Base-by-base conservation (phyloP, 805 yeast genomes). In the Metschnikowia peoriensis region DNA sequence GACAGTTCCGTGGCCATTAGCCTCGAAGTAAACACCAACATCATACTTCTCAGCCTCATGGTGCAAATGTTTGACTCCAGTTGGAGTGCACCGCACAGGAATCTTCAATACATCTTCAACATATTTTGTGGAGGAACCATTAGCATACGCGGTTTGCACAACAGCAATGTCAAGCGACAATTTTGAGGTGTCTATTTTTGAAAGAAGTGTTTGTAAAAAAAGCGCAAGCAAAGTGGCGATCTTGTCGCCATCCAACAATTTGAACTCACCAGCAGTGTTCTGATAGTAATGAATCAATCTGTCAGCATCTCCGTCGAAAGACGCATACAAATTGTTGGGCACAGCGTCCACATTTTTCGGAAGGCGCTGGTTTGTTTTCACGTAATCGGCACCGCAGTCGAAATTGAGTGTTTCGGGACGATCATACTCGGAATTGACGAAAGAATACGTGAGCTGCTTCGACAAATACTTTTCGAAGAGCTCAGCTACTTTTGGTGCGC, bases 1-100 rank as follows among this genome's bases (percentile, higher is more conserved):
- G 7, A 93, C 96, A 0, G 99, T 94, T 12, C 99, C 99, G 66
- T 94, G 99, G n/a, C 99, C 99, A 66, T 94, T 94, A 49, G 99
- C 99, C 73, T 94, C 99, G 62, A 94, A 94, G 71, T 94, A 94
- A 14, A 94, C 85, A 28, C 99, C 99, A 55, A 93, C 79, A 63
- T 91, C 98, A 64, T 81, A 94, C 41, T 83, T 78, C 54, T 80
- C 82, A 1, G 96, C 94, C 47, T 91, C 96, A 64, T 93, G 97
- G 67, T 94, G 99, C 57, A 94, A 75, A 71, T 94, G 96, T 70
- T 94, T 94, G 37, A 94, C 99, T 39, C 99, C 99, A 2, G 99
- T 94, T 41, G 96, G 86, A 0, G 98, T 89, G 68, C 93, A 89
- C 1, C 82, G 82, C 6, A 90, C 97, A 1, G 97, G 96, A 12